Evolutionary conservation across 768 basidiomycete genomes (phyloP), one percentile per base, ranked within the genome.

Genomic region (Paxillus ammoniavirescens): DNA sequence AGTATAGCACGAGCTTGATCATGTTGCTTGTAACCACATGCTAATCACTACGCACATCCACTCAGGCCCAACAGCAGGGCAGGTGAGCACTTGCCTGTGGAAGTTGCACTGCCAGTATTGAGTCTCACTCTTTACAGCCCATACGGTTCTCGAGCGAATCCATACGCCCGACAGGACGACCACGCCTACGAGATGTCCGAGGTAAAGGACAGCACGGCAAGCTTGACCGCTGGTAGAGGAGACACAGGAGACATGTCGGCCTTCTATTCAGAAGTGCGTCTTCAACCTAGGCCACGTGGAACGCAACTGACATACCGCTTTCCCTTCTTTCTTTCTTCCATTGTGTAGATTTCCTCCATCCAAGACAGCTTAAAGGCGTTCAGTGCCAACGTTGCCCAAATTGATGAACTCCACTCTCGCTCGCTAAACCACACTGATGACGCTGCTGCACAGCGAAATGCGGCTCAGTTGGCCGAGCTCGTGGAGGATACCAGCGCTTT

Each of bases 381-480:
- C 71, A 89, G 85, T 54, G 74, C 79, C 56, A 90, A 89, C 70
- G 77, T 93, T 21, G 59, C 77, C 18, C 80, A 78, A 28, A 87
- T 93, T 62, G 74, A 82, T 18, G 87, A 90, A 48, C 73, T 87
- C 23, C 91, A 93, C 62, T 84, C 84, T 36, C 83, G 84, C 54
- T 84, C 86, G 17, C 72, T 93, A 49, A 87, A 87, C 66, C 85
- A 83, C 68, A 84, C 83, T 69, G 90, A 91, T 64, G 89, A 91
- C 57, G 74, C 71, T 30, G 79, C 80, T 35, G 75, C 81, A 7
- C 80, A 86, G 63, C 80, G 81, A 49, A 84, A 82, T 60, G 77
- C 76, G 4, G 75, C 79, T 0, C 78, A 87, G 50, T 72, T 93
- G 47, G 86, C 89, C 15, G 82, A 82, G 12, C 79, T 93, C 28